A percentile compares a stretch with the other conserved stretches of the same genome.
phyloP scores from a whole-genome alignment of 352 stramenopile genomes.

The Blastocystis sp. region DNA sequence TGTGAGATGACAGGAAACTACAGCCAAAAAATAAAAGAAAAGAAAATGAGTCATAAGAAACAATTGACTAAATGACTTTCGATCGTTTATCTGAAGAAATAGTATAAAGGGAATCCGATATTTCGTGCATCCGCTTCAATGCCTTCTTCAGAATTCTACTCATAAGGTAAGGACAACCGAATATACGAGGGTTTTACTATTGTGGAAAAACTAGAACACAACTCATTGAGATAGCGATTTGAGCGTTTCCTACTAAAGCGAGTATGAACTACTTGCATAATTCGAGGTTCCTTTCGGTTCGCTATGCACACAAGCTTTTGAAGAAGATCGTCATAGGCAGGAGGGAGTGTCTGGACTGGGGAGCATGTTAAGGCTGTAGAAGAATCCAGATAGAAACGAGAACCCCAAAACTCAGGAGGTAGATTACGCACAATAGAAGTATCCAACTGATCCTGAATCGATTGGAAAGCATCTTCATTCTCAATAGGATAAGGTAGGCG shows the following conservation, averaged over 20 bases:
- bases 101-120: not conserved
- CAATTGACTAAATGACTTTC: not conserved
- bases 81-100: not conserved
- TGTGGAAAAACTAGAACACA: not conserved
- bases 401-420: slow-evolving; percentile 39
- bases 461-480: not conserved
- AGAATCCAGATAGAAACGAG: slow-evolving; percentile 18
- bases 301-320: not conserved
- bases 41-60: slow-evolving; percentile 11
- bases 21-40: not conserved
- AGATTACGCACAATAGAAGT: not conserved
- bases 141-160: slow-evolving; percentile 5
- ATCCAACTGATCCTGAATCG: not conserved
- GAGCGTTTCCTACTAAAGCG: slow-evolving; percentile 35
- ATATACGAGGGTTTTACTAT: not conserved
- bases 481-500: not conserved
- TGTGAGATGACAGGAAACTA: not conserved
- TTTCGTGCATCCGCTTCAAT: not conserved
- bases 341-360: not conserved
- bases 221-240: not conserved
- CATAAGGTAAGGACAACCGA: not conserved
- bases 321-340: not conserved
- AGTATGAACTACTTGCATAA: not conserved
- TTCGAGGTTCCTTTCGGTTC: not conserved
- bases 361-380: not conserved